Base-by-base conservation (phyloP, 1,284 basidiomycete genomes). In the Leccinum insigne region DNA sequence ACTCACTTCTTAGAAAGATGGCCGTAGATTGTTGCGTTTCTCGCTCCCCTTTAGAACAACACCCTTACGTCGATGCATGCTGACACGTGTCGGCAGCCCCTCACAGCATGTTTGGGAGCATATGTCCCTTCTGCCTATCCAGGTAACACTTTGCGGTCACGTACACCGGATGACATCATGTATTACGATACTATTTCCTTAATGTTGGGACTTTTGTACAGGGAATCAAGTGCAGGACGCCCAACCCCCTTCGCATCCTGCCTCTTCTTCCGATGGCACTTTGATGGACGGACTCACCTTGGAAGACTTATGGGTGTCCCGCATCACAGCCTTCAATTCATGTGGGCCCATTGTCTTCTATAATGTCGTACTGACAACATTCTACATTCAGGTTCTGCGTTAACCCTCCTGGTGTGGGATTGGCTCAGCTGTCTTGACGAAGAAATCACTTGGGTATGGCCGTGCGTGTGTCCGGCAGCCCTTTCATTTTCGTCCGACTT, bases 381-480 rank as follows among this genome's bases (percentile, higher is more conserved):
- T 47, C 11, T 44, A 11, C 32, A 16, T 61, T 4, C 29, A 68
- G 67, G 52, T 26, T 63, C 67, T 4, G 66, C 67, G 14, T 16
- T 64, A 32, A 52, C 47, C 40, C 42, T 68, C 47, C 52, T 64
- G 62, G 32, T 64, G 11, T 67, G 66, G 66, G 66, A 68, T 40
- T 68, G 68, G 68, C 18, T 68, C 40, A 40, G 61, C 29, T 69
- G 61, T 49, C 60, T 67, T 26, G 68, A 69, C 40, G 11, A 69
- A 10, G 65, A 67, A 52, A 58, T 69, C 38, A 59, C 35, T 40
- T 67, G 68, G 68, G 58, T 67, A 67, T 67, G 65, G 61, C 61
- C 47, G 64, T 69, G 40, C 54, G 61, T 67, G 40, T 44, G 13
- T 65, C n/a, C 5, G 16, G 7, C 4, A 38, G 11, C 2, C 26